Conservation (phyloP, 129 eudicot genomes). For the Pseudognaphalium luteoalbum region DNA sequence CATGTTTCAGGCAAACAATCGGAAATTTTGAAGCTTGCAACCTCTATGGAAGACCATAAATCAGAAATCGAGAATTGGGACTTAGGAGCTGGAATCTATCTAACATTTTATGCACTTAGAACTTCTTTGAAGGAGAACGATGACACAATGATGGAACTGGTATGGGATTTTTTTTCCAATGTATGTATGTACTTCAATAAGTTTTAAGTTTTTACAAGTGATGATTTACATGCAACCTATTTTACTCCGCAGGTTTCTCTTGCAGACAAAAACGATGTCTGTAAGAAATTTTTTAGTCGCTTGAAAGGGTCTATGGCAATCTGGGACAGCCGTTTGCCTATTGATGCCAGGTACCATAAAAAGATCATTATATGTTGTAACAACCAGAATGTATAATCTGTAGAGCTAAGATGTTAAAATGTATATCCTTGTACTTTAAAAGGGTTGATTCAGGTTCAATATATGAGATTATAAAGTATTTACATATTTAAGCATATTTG, state of each 20-base stretch:
- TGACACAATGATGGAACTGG: constrained; percentile 67
- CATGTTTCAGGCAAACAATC: constrained; percentile 63
- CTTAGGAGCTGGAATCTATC: constrained; percentile 92
- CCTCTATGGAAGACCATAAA: constrained; percentile 90
- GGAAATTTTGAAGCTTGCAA: constrained; percentile 77
- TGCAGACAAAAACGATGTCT: constrained; percentile 66
- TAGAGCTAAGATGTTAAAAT: background rate
- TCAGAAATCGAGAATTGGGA: constrained; percentile 98
- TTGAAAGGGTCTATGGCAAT: constrained; percentile 79
- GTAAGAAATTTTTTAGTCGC: constrained; percentile 62
- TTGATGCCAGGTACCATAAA: constrained; percentile 71
- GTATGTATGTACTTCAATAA: constrained; percentile 1
- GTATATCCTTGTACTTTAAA: background rate
- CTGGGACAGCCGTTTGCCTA: constrained; percentile 58
- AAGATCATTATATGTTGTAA: background rate
- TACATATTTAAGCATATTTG: too few species aligned
- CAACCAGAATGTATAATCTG: background rate
- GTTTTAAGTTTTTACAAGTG: background rate
- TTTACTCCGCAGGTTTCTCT: constrained; percentile 56
- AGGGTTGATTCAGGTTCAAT: background rate
- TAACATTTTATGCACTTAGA: constrained; percentile 64
- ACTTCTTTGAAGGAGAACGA: constrained; percentile 69
- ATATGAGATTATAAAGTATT: too few species aligned
- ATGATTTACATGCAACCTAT: constrained; percentile 15
- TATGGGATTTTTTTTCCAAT: constrained; percentile 35